phyloP scores from a whole-genome alignment of 352 stramenopile genomes.

The Phytopythium kandeliae region DNA sequence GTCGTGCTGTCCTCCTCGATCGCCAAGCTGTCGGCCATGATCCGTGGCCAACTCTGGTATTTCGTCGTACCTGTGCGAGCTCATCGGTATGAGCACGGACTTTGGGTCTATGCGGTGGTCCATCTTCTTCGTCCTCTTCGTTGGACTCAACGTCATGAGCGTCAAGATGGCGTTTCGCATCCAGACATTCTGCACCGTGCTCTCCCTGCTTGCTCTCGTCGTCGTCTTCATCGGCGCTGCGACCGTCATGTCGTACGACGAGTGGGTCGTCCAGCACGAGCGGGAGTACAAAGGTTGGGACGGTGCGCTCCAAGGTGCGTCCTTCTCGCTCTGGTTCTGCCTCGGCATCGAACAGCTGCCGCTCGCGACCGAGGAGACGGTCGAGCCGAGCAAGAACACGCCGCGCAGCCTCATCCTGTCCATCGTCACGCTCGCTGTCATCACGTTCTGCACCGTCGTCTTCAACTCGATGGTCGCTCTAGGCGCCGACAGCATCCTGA shows the following conservation, averaged over 20 bases:
- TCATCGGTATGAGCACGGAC: conserved; percentile 27
- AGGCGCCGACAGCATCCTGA: conserved; percentile 34
- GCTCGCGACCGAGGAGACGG: conserved; percentile 54
- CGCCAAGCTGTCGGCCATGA: conserved; percentile 47
- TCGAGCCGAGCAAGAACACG: conserved; percentile 59
- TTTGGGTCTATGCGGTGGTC: conserved; percentile 42
- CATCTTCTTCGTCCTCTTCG: conserved; percentile 51
- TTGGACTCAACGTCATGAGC: conserved; percentile 46
- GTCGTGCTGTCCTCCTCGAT: conserved; percentile 61
- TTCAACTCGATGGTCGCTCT: conserved; percentile 54
- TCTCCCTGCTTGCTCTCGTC: conserved; percentile 40
- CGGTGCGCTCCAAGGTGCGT: conserved; percentile 41
- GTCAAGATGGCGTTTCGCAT: conserved; percentile 63
- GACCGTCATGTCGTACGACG: conserved; percentile 41
- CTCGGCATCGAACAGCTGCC: conserved; percentile 62
- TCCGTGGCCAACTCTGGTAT: conserved; percentile 52
- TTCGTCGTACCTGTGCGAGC: conserved; percentile 48
- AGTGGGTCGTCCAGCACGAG: conserved; percentile 42
- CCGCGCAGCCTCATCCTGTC: conserved; percentile 39
- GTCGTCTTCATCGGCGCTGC: conserved; percentile 52
- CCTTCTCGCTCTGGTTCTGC: conserved; percentile 64
- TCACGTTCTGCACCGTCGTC: conserved; percentile 50
- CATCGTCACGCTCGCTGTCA: conserved; percentile 40
- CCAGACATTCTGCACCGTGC: conserved; percentile 36
- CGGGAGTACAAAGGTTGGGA: conserved; percentile 52